Evolutionary conservation across 2,329 filamentous ascomycete species (phyloP).

Genomic region (Magnaporthales sp.): DNA sequence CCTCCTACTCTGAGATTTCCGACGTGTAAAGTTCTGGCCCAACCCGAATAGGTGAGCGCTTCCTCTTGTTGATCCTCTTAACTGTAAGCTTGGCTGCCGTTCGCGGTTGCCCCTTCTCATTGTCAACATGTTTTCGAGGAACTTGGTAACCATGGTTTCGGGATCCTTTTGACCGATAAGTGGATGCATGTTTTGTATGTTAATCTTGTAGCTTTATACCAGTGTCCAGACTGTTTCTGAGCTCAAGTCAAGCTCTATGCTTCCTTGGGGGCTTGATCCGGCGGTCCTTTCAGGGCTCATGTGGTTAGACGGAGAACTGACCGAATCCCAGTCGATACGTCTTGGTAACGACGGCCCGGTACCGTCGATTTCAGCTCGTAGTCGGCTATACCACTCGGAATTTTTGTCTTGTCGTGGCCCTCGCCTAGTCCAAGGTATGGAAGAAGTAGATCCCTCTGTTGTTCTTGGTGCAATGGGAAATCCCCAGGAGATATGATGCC

Average conservation of each 20-base stretch:
- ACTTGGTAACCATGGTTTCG: constrained; percentile 41
- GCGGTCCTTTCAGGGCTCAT: background rate
- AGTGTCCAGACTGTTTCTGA: constrained; percentile 41
- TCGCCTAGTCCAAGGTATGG: background rate
- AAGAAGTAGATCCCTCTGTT: background rate
- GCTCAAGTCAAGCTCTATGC: constrained; percentile 45
- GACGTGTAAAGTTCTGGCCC: background rate
- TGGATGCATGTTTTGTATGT: constrained; percentile 59
- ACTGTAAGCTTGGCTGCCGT: background rate
- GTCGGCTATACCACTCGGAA: background rate
- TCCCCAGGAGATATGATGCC: background rate
- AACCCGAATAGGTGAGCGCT: background rate
- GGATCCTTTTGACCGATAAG: constrained; percentile 47
- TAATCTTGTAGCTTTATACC: constrained; percentile 47
- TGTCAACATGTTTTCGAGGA: constrained; percentile 31
- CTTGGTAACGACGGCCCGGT: constrained; percentile 43
- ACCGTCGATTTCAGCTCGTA: constrained; percentile 8
- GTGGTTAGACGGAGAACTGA: constrained; percentile 26
- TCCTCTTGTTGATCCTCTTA: background rate
- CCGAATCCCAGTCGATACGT: constrained; percentile 49
- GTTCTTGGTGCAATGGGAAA: background rate
- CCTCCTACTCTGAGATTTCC: background rate
- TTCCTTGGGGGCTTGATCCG: constrained; percentile 22
- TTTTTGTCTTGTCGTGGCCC: background rate
- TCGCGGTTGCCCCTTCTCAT: background rate